Base-by-base conservation (phyloP, 176 grass and related monocot genomes). In the Oryza punctata region DNA sequence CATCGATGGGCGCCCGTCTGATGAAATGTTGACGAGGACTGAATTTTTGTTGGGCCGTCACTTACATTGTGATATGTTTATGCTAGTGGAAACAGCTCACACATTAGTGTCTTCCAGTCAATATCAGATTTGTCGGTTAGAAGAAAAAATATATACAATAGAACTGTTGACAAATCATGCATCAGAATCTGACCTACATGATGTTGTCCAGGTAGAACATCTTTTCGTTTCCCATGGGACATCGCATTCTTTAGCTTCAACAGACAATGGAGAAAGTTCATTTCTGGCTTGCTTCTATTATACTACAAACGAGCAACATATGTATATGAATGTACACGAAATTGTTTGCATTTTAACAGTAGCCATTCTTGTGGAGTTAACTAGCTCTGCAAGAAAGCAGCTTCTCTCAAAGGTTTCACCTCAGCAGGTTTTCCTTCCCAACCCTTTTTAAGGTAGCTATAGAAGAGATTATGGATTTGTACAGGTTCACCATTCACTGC, bases 241-340 rank as follows among this genome's bases (percentile, higher is more conserved):
- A 40, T 70, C 27, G 4, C 63, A 69, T 25, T 43, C 35, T 82
- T 77, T 11, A 79, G 19, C 54, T 52, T 67, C 69, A 59, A 33
- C 44, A 29, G 35, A 57, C 52, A 70, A 59, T 0, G 46, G 26
- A 11, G 2, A 45, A 25, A 45, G 33, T 33, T 73, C 26, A 50
- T 78, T 67, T 82, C 10, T 67, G 28, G 37, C 8, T 69, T 49
- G 12, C 37, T 63, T 26, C 69, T 84, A 68, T 78, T 84, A 68
- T 78, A 61, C 52, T 87, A 80, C 75, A 86, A 69, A 86, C 74
- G 45, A 69, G 73, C 64, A 35, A 59, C 12, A 70, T 79, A 69
- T 85, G 45, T 64, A 64, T 32, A 69, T 41, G 85, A 59, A 57
- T 79, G 41, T 76, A 91, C 89, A 91, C 30, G 72, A 70, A 70